Base-by-base conservation (phyloP, 2,329 filamentous ascomycete species). In the Pseudofabraea citricarpa region DNA sequence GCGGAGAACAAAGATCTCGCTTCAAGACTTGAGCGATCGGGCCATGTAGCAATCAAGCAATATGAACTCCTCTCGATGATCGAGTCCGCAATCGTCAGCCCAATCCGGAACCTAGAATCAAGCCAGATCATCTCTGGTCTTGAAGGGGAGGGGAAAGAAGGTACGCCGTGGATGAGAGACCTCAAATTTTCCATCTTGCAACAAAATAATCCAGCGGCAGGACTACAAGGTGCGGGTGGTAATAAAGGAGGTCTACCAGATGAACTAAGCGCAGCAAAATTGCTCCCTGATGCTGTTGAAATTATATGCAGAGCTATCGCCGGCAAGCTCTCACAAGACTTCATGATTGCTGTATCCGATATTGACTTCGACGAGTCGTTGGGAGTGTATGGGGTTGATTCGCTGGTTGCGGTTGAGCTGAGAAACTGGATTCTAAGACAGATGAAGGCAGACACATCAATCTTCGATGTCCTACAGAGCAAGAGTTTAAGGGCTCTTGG, bases 381-480 rank as follows among this genome's bases (percentile, higher is more conserved):
- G 3, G 43, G 41, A n/a, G 65, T 64, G 2, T 74, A 73, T 41
- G 74, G 73, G 1, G 68, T 77, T 6, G 74, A 77, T 57, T 75
- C 71, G 0, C 62, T 77, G 6, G 69, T 75, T 5, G 73, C 73
- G 1, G 70, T 77, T n/a, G 70, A 69, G 9, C 59, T 75, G 6
- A 65, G 73, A n/a, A 74, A 68, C 49, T 76, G 73, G 72, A 61
- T 75, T 2, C 55, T 64, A 10, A 58, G 60, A 32, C 66, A 68
- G 47, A 66, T 65, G 13, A 62, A 63, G 2, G 68, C 68, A 1
- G 63, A 71, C 40, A 53, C 75, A 3, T 20, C 16, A 10, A 36
- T 36, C 5, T 36, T 36, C n/a, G 33, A 21, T 21, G 18, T 36
- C 12, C n/a, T 36, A 20, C 33, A 36, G n/a, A 36, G 33, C 22